Evolutionary conservation across 1,284 basidiomycete species (phyloP).

Genomic region (Naganishia sp.): DNA sequence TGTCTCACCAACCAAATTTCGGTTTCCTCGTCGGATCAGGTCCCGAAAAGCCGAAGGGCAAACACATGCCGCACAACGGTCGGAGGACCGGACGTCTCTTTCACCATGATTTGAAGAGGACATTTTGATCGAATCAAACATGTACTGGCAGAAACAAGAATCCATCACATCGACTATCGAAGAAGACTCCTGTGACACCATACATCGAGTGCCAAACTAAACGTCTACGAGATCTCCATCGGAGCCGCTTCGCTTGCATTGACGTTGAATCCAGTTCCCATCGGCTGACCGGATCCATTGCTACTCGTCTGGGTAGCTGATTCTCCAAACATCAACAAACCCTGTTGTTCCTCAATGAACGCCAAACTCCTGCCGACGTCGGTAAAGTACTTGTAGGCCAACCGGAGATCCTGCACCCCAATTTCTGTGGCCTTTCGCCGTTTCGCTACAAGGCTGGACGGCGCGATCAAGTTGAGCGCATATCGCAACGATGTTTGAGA

Average conservation of each 20-base stretch:
- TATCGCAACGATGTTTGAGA: conserved; percentile 83
- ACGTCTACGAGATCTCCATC: conserved; percentile 24
- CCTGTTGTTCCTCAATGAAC: conserved; percentile 80
- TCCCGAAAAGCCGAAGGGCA: too few relatives aligned
- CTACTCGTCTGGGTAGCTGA: conserved; percentile 25
- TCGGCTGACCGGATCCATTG: conserved; percentile 17
- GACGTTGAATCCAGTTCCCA: conserved; percentile 2
- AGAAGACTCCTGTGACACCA: not conserved
- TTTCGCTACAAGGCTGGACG: conserved; percentile 76
- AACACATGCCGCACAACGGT: too few relatives aligned
- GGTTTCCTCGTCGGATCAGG: not conserved
- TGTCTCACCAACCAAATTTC: conserved; percentile 2
- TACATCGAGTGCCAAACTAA: not conserved
- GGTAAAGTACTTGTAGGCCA: conserved; percentile 87
- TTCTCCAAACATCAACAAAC: conserved; percentile 62
- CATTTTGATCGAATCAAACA: not conserved
- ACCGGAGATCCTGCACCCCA: conserved; percentile 77
- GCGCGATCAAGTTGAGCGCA: conserved; percentile 88
- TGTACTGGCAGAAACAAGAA: not conserved
- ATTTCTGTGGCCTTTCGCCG: conserved; percentile 76
- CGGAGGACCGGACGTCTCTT: too few relatives aligned
- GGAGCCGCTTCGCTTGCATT: conserved; percentile 17
- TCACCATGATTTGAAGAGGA: too few relatives aligned
- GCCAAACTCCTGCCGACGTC: conserved; percentile 93
- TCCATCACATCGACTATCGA: not conserved